Conservation (phyloP, 352 stramenopile genomes). For the Phytophthora pseudosyringae region DNA sequence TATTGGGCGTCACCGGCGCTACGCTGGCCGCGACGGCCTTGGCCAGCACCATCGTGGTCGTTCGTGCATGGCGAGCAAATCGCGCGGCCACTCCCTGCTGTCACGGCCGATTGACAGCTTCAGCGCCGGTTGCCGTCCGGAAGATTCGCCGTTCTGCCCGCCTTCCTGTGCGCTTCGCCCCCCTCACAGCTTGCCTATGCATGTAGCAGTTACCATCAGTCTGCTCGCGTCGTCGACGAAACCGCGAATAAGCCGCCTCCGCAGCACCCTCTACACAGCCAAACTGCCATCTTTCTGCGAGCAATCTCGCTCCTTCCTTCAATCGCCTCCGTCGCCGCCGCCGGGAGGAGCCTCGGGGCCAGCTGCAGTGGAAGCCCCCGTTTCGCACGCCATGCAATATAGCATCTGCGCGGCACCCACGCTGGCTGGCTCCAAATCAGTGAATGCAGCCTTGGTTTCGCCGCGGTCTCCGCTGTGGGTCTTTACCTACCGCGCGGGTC, state of each 20-base stretch:
- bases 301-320: neutral
- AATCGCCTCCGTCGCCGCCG: neutral
- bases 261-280: slow-evolving; percentile 1
- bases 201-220: slow-evolving; percentile 1
- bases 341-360: neutral
- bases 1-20: neutral
- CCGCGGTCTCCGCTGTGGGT: slow-evolving; percentile 28
- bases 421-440: slow-evolving; percentile 39
- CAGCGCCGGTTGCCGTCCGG: slow-evolving; percentile 4
- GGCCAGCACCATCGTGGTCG: neutral
- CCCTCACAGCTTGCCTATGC: neutral
- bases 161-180: slow-evolving; percentile 13
- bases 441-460: slow-evolving; percentile 22
- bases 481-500: slow-evolving; percentile 35
- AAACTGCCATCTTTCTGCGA: neutral
- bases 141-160: slow-evolving; percentile 23
- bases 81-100: slow-evolving; percentile 6
- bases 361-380: slow-evolving; percentile 34
- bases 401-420: slow-evolving; percentile 25
- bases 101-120: slow-evolving; percentile 10
- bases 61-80: slow-evolving; percentile 11
- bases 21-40: neutral
- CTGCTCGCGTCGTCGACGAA: slow-evolving; percentile 15
- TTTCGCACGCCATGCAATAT: slow-evolving; percentile 43
- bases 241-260: slow-evolving; percentile 7